Conservation (phyloP, 2,329 filamentous ascomycete species). For the Periconia digitata region DNA sequence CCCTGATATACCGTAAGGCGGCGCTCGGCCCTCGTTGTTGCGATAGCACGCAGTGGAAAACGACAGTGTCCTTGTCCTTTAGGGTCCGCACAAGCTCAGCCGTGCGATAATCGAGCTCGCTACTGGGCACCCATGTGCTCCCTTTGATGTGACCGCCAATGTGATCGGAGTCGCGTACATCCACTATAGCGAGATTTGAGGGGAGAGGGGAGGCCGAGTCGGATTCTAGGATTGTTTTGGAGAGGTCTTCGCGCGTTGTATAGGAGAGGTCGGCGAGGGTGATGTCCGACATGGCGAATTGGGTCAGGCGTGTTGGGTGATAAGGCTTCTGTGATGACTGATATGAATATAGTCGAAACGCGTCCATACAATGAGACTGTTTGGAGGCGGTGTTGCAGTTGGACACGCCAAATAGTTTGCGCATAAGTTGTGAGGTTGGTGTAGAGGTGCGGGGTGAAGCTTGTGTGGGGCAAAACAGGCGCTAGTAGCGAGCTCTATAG, state of each 20-base stretch:
- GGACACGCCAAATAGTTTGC: no score
- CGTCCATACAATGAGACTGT: conserved; percentile 18
- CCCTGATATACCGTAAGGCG: conserved; percentile 76
- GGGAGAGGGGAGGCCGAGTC: conserved; percentile 19
- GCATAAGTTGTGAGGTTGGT: no score
- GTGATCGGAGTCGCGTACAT: conserved; percentile 89
- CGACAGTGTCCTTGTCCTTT: conserved; percentile 74
- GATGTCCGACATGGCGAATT: conserved; percentile 51
- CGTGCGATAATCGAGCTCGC: conserved; percentile 71
- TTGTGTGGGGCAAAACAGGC: no score
- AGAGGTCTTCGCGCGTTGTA: conserved; percentile 68
- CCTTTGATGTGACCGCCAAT: conserved; percentile 86
- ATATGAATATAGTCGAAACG: conserved; percentile 17
- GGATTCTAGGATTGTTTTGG: conserved; percentile 45
- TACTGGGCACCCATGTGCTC: conserved; percentile 73
- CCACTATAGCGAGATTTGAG: conserved; percentile 68
- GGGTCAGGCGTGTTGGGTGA: conserved; percentile 3
- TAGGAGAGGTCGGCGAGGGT: conserved; percentile 65
- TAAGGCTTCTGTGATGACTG: conserved; percentile 9
- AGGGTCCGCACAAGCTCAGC: conserved; percentile 81
- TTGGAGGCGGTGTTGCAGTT: not conserved
- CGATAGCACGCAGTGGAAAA: conserved; percentile 92
- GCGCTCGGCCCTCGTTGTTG: conserved; percentile 88
- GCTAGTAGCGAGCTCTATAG: no score
- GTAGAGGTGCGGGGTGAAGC: no score